phyloP scores from a whole-genome alignment of 1,139 yeast genomes.

The Hanseniaspora gamundiae region DNA sequence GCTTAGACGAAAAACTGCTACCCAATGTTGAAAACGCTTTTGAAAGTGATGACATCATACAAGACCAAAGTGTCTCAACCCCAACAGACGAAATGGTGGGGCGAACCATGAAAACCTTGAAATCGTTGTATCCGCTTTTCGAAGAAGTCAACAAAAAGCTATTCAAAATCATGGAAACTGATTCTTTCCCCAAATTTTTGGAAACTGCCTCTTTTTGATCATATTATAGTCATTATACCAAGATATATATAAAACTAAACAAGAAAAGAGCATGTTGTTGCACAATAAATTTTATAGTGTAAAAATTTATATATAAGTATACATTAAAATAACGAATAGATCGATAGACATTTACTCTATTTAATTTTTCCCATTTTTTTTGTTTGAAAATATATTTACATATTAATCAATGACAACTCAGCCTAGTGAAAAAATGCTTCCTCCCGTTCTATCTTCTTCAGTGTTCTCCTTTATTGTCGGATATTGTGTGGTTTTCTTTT shows the following conservation, averaged over 20 bases:
- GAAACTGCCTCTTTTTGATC: constrained; percentile 9
- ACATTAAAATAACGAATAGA: background rate
- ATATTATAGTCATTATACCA: too few relatives aligned
- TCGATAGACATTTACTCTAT: background rate
- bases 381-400: background rate
- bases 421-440: background rate
- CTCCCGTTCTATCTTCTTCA: background rate
- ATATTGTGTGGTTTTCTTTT: too few relatives aligned
- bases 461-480: background rate
- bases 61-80: constrained; percentile 5
- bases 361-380: background rate
- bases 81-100: constrained; percentile 19
- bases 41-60: background rate
- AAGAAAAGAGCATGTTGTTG: too few relatives aligned
- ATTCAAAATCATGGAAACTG: constrained; percentile 53
- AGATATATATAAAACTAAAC: background rate
- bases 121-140: constrained; percentile 30
- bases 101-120: constrained; percentile 26
- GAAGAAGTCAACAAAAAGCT: constrained; percentile 36
- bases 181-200: constrained; percentile 62
- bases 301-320: background rate
- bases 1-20: background rate
- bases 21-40: background rate
- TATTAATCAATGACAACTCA: background rate
- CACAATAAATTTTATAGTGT: too few relatives aligned